Evolutionary conservation across 176 grass and related monocot species (phyloP).

Genomic region (Aegilops bicornis): DNA sequence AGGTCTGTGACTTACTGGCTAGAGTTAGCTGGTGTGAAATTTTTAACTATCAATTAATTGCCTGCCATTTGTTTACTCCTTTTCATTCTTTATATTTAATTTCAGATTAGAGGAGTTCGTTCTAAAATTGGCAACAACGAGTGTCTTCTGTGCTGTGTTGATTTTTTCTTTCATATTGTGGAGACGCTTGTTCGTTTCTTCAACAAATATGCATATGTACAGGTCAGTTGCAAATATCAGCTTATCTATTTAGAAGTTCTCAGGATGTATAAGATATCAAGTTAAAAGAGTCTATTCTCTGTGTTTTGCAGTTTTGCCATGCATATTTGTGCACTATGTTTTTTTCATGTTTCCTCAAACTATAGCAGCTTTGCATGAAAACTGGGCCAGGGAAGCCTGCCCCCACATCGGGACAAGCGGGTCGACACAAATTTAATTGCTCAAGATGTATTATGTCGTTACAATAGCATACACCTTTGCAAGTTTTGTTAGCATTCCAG

Average conservation of each 20-base stretch:
- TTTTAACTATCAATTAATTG: neutral
- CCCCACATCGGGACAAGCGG: too few relatives aligned
- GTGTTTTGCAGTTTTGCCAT: slow-evolving; percentile 29
- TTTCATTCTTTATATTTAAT: neutral
- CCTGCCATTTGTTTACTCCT: neutral
- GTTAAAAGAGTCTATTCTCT: neutral
- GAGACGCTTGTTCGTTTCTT: slow-evolving; percentile 97
- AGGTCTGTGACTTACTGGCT: slow-evolving; percentile 54
- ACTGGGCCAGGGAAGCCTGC: too few relatives aligned
- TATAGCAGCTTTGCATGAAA: neutral
- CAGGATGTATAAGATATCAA: neutral
- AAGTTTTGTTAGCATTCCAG: too few relatives aligned
- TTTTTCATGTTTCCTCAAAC: slow-evolving; percentile 5
- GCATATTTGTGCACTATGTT: neutral
- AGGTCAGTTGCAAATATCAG: slow-evolving; percentile 52
- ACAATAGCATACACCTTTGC: too few relatives aligned
- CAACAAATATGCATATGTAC: slow-evolving; percentile 99
- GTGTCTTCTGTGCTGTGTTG: slow-evolving; percentile 94
- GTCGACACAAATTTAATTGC: too few relatives aligned
- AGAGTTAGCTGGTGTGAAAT: neutral
- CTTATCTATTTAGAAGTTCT: neutral
- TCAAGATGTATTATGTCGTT: too few relatives aligned
- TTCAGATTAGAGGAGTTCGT: slow-evolving; percentile 87
- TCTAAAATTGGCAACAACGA: slow-evolving; percentile 96
- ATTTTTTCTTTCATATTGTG: slow-evolving; percentile 97